These are phyloP conservation scores for Craspedostauros australis DNA, from an alignment of 108 stramenopile species.

Conservation along the genomic window DNA sequence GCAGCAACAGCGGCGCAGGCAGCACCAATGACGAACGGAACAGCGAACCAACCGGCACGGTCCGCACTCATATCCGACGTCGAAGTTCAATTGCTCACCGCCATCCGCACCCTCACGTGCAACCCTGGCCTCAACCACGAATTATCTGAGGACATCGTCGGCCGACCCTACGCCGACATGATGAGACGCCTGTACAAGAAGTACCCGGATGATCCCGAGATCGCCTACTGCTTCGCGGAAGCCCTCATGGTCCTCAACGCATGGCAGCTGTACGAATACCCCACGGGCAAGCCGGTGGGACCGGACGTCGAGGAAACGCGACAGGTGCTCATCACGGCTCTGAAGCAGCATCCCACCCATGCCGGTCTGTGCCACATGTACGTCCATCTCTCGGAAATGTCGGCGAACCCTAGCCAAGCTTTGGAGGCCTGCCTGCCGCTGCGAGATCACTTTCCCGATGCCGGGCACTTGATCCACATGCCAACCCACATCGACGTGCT, in stretches of 20 bases:
- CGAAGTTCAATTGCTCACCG: constrained; percentile 48
- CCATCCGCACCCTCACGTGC: constrained; percentile 61
- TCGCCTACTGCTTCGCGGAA: constrained; percentile 73
- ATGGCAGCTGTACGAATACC: constrained; percentile 84
- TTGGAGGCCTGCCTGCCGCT: constrained; percentile 52
- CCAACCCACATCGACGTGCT: constrained; percentile 86
- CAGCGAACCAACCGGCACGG: neutral
- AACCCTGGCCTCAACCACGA: constrained; percentile 60
- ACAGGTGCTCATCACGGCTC: constrained; percentile 48
- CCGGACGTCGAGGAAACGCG: constrained; percentile 55
- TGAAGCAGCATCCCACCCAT: constrained; percentile 57
- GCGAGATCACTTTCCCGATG: constrained; percentile 63
- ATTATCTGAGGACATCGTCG: constrained; percentile 45
- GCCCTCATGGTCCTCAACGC: constrained; percentile 78
- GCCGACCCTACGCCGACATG: constrained; percentile 68
- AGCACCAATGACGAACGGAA: neutral
- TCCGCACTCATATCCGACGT: constrained; percentile 48
- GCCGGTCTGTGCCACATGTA: constrained; percentile 83
- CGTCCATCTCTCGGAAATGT: constrained; percentile 85
- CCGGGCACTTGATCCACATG: constrained; percentile 81
- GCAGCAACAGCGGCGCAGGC: too few species aligned
- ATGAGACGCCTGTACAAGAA: constrained; percentile 51
- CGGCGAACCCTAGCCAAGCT: constrained; percentile 56
- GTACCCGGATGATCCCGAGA: constrained; percentile 66
- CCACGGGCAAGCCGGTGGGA: constrained; percentile 61